Conservation (phyloP, 768 basidiomycete species). For the Leccinellum rugosiceps region DNA sequence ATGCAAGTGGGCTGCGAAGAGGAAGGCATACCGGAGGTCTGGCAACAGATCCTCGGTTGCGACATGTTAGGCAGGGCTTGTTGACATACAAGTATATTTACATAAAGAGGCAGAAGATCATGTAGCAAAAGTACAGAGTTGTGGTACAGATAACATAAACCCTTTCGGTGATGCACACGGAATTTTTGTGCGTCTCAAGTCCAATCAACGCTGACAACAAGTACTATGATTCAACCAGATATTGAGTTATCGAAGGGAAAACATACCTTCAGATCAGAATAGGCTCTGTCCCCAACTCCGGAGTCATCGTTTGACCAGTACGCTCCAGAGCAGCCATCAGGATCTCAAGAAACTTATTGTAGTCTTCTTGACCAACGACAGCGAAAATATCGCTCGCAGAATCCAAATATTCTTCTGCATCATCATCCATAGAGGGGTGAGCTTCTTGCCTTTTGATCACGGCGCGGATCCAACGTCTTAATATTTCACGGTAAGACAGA, state of each 20-base stretch:
- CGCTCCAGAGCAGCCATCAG: neutral
- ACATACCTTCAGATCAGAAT: too few relatives aligned
- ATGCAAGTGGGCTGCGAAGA: conserved; percentile 78
- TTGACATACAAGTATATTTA: neutral
- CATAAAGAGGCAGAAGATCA: neutral
- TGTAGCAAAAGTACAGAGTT: neutral
- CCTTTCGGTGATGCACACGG: too few relatives aligned
- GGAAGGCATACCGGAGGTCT: conserved; percentile 60
- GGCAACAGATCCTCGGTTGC: conserved; percentile 60
- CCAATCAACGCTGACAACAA: too few relatives aligned
- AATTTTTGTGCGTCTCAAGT: too few relatives aligned
- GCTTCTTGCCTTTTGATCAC: neutral
- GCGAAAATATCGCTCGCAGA: neutral
- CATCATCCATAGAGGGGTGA: too few relatives aligned
- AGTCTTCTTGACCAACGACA: neutral
- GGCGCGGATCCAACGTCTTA: neutral
- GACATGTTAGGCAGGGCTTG: conserved; percentile 16
- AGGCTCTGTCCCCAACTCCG: too few relatives aligned
- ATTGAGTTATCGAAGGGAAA: too few relatives aligned
- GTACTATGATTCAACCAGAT: too few relatives aligned
- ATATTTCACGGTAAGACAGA: neutral
- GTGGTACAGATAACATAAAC: too few relatives aligned
- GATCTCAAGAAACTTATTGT: neutral
- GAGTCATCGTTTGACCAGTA: too few relatives aligned
- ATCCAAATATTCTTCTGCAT: neutral